Percentiles rank a stretch among this genome's conserved stretches.
Conservation (phyloP, 768 basidiomycete genomes). For the Tulasnella sp. region DNA sequence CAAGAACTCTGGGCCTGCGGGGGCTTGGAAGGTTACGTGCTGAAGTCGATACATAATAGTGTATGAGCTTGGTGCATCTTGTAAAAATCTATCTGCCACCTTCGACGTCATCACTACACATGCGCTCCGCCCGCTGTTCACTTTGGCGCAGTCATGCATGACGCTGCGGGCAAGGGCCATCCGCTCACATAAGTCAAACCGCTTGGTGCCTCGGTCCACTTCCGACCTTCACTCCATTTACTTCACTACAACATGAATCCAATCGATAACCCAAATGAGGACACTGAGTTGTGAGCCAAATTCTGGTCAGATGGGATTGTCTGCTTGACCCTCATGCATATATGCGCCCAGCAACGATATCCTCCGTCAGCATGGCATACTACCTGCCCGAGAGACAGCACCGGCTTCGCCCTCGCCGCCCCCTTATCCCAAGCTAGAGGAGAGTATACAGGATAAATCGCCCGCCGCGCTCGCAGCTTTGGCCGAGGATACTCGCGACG, state of each 20-base stretch:
- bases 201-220: background rate
- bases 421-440: slow-evolving; percentile 58
- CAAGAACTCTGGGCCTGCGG: slow-evolving; percentile 97
- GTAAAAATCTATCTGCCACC: too few relatives aligned
- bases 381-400: slow-evolving; percentile 59
- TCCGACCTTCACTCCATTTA: background rate
- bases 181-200: too few relatives aligned
- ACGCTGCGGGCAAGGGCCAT: too few relatives aligned
- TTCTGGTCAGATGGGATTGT: background rate
- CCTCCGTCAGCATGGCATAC: slow-evolving; percentile 82
- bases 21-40: slow-evolving; percentile 83
- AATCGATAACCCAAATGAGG: slow-evolving; percentile 62
- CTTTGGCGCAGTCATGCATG: too few relatives aligned
- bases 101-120: too few relatives aligned
- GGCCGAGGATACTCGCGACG: slow-evolving; percentile 60
- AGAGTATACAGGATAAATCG: slow-evolving; percentile 53
- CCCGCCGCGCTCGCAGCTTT: slow-evolving; percentile 51
- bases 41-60: slow-evolving; percentile 34
- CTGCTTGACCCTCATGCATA: slow-evolving; percentile 9
- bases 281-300: slow-evolving; percentile 81
- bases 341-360: slow-evolving; percentile 65
- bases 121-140: too few relatives aligned
- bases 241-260: slow-evolving; percentile 5
- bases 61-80: background rate
- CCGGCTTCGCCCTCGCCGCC: slow-evolving; percentile 75